Conservation (phyloP, 140 eudicot species). For the Cichorium intybus region DNA sequence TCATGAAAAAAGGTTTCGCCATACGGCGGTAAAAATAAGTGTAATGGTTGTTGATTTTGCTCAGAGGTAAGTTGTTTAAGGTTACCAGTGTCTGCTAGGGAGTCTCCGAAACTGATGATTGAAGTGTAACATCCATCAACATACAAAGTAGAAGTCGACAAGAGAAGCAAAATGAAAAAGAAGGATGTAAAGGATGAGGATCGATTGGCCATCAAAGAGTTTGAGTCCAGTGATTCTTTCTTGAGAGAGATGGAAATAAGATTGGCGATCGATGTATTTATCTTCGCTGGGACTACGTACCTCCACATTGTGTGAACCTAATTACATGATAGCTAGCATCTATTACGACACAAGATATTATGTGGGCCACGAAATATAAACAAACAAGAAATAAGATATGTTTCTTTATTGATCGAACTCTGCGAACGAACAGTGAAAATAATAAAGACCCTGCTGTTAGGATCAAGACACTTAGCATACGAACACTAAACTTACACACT, state of each 20-base stretch:
- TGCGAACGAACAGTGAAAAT: no score
- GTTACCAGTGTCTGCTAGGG: constrained; percentile 51
- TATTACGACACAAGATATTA: no score
- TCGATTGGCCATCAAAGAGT: neutral
- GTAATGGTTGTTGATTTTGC: neutral
- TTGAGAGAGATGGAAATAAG: neutral
- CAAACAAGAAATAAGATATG: no score
- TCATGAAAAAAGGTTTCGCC: constrained; percentile 37
- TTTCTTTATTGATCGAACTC: no score
- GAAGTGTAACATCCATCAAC: constrained; percentile 42
- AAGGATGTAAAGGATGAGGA: neutral
- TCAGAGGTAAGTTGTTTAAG: constrained; percentile 7
- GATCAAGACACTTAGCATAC: no score
- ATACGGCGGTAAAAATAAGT: constrained; percentile 34
- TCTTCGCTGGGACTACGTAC: neutral
- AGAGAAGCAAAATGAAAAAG: constrained; percentile 3
- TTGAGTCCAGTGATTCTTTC: neutral
- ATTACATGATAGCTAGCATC: no score
- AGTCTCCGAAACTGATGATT: constrained; percentile 58
- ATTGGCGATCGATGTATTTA: neutral
- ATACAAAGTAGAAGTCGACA: neutral
- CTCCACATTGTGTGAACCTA: neutral
- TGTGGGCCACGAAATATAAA: no score
- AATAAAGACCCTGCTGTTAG: no score
- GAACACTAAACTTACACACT: no score